phyloP scores from a whole-genome alignment of 2,329 filamentous ascomycete species.

The Penicillium hordei region DNA sequence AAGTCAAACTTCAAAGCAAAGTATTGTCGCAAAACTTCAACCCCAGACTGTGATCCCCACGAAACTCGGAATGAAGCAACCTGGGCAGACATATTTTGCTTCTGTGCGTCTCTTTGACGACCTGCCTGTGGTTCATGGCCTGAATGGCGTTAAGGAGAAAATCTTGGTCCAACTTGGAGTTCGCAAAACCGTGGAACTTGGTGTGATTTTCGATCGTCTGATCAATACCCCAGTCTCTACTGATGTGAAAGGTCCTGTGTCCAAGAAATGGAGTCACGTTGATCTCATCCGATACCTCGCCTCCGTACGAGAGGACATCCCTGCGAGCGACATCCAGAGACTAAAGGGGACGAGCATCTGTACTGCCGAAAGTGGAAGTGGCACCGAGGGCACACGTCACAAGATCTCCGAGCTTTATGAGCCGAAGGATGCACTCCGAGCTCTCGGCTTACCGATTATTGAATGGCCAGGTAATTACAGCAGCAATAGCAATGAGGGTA shows the following conservation, averaged over 20 bases:
- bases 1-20: conserved; percentile 63
- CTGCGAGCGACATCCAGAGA: conserved; percentile 73
- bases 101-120: conserved; percentile 96
- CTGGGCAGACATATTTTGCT: conserved; percentile 84
- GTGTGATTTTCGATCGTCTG: conserved; percentile 86
- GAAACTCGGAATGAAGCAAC: conserved; percentile 82
- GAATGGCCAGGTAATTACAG: conserved; percentile 78
- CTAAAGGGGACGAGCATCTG: conserved; percentile 78
- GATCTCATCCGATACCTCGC: conserved; percentile 93
- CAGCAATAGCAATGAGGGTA: conserved; percentile 66
- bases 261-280: conserved; percentile 79
- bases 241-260: conserved; percentile 49
- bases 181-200: conserved; percentile 90
- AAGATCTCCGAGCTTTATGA: conserved; percentile 78
- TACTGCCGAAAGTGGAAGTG: conserved; percentile 65
- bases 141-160: conserved; percentile 84
- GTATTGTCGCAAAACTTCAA: conserved; percentile 64
- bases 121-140: conserved; percentile 73
- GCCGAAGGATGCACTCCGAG: conserved; percentile 68
- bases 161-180: conserved; percentile 81
- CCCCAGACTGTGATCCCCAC: conserved; percentile 79
- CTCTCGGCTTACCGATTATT: conserved; percentile 70
- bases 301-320: conserved; percentile 87
- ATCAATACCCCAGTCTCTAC: conserved; percentile 58
- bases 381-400: conserved; percentile 61